A percentile compares a stretch with the other conserved stretches of the same genome.
These are phyloP conservation scores for Aspergillus novoparasiticus DNA, from an alignment of 2,329 filamentous ascomycete genomes.

Conservation along the genomic window DNA sequence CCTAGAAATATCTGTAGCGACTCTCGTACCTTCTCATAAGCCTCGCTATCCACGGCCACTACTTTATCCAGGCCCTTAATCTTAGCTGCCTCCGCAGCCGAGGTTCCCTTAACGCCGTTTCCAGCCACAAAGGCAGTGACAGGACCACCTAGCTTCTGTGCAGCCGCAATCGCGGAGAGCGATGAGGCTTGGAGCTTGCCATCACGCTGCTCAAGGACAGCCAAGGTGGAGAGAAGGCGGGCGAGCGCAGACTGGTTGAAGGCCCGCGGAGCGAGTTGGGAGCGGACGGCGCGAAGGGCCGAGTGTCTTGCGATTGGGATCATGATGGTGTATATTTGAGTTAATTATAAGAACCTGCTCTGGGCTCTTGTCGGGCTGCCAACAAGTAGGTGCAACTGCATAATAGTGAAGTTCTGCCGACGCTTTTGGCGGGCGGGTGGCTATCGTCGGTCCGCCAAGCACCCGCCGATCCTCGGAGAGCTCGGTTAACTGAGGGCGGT, in stretches of 20 bases:
- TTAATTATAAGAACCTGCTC: slow-evolving; percentile 12
- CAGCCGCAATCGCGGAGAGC: slow-evolving; percentile 81
- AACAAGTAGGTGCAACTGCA: slow-evolving; percentile 8
- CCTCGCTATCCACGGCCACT: slow-evolving; percentile 80
- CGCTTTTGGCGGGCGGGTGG: slow-evolving; percentile 24
- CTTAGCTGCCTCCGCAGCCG: slow-evolving; percentile 81
- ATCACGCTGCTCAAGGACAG: slow-evolving; percentile 88
- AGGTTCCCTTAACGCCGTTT: slow-evolving; percentile 68
- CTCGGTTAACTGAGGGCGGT: slow-evolving; percentile 33
- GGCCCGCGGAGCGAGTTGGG: slow-evolving; percentile 47
- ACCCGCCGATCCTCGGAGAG: slow-evolving; percentile 35
- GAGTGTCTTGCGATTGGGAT: slow-evolving; percentile 42
- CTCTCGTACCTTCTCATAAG: slow-evolving; percentile 81
- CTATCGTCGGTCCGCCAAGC: slow-evolving; percentile 41
- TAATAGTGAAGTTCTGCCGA: slow-evolving; percentile 2
- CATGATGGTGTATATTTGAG: slow-evolving; percentile 25
- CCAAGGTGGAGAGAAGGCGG: slow-evolving; percentile 81
- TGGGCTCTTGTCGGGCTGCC: slow-evolving; percentile 8
- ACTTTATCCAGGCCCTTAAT: slow-evolving; percentile 90
- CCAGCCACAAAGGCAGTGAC: slow-evolving; percentile 89
- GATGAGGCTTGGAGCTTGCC: slow-evolving; percentile 83
- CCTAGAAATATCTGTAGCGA: not conserved
- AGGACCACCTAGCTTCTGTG: slow-evolving; percentile 79
- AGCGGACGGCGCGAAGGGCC: slow-evolving; percentile 46
- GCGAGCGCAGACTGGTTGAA: slow-evolving; percentile 58